Conservation (phyloP, 169 alveolate genomes). For the Plasmodium chabaudi region DNA sequence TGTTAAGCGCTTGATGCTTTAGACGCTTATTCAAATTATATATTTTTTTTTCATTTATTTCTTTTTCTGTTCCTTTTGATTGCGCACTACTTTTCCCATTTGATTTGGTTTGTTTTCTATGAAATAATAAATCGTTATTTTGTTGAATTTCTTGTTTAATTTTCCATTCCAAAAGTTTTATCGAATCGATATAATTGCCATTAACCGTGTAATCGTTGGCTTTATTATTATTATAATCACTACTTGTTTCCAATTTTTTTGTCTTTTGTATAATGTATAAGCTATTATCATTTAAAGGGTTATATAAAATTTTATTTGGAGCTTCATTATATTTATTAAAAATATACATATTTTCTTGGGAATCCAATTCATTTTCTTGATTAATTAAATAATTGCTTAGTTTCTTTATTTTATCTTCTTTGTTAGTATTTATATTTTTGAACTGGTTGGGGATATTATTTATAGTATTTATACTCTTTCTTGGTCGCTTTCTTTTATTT, state of each 20-base stretch:
- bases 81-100: constrained; percentile 3
- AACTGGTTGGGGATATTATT: neutral
- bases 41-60: neutral
- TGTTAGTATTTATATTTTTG: constrained; percentile 8
- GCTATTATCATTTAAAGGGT: constrained; percentile 6
- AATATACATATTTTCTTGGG: constrained; percentile 39
- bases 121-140: constrained; percentile 35
- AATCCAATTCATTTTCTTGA: constrained; percentile 64
- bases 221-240: constrained; percentile 4
- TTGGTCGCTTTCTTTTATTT: constrained; percentile 28
- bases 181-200: constrained; percentile 22
- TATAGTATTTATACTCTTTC: constrained; percentile 11
- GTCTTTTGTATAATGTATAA: constrained; percentile 9
- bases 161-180: constrained; percentile 36
- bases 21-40: too few species aligned
- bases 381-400: constrained; percentile 29
- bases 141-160: constrained; percentile 64
- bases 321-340: constrained; percentile 28
- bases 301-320: constrained; percentile 28
- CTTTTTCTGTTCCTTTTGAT: neutral
- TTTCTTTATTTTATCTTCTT: constrained; percentile 53
- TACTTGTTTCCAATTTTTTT: constrained; percentile 9
- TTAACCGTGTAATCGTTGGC: neutral
- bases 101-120: constrained; percentile 1
- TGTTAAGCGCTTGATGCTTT: neutral